Evolutionary conservation across 2,329 filamentous ascomycete species (phyloP).

Genomic region (Fusarium zealandicum): DNA sequence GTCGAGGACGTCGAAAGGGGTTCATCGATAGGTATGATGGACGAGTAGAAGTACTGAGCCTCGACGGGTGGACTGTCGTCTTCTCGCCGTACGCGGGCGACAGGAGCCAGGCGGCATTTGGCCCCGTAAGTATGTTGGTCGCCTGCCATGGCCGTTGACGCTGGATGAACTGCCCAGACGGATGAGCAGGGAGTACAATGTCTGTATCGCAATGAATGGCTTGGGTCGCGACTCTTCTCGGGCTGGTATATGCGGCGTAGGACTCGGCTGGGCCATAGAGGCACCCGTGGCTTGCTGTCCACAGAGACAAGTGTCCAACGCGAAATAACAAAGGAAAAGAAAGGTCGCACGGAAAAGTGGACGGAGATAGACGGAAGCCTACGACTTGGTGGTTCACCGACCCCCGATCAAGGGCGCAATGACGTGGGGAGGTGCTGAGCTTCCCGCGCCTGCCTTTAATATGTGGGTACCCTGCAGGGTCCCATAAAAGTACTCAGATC

Average conservation of each 20-base stretch:
- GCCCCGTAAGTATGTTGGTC: conserved; percentile 64
- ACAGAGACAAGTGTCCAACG: conserved; percentile 4
- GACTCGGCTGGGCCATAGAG: conserved; percentile 33
- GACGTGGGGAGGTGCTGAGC: conserved; percentile 25
- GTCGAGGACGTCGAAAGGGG: conserved; percentile 73
- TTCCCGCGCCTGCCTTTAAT: conserved; percentile 27
- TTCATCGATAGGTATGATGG: conserved; percentile 84
- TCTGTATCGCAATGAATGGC: conserved; percentile 6
- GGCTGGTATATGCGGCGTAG: conserved; percentile 21
- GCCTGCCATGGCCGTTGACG: conserved; percentile 29
- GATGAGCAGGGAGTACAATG: not conserved
- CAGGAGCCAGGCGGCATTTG: conserved; percentile 64
- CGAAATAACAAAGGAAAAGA: not conserved
- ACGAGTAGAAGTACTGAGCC: conserved; percentile 86
- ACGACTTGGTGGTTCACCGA: conserved; percentile 15
- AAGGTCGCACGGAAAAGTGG: not conserved
- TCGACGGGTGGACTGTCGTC: conserved; percentile 65
- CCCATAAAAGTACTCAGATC: conserved; percentile 1
- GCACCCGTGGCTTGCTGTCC: conserved; percentile 11
- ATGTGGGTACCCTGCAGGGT: conserved; percentile 6
- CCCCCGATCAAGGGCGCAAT: conserved; percentile 26
- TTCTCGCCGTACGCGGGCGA: conserved; percentile 49
- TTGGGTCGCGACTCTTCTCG: conserved; percentile 20
- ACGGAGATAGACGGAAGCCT: conserved; percentile 9
- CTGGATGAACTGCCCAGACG: conserved; percentile 8